Percentiles rank a stretch among this genome's conserved stretches.
phyloP scores from a whole-genome alignment of 1,284 basidiomycete species.

The Waitea zeae region DNA sequence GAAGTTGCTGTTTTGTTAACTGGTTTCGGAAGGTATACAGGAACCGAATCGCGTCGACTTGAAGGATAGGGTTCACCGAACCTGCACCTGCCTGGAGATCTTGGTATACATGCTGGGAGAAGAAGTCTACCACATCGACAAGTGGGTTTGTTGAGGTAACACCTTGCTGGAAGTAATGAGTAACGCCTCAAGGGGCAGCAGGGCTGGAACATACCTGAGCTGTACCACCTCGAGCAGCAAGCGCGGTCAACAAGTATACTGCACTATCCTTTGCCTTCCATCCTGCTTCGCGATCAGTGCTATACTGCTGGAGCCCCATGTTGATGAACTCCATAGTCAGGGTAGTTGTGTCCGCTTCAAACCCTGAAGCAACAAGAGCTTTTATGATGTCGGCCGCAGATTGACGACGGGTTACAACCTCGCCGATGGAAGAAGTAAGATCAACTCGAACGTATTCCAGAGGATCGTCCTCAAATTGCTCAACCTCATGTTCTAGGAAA shows the following conservation, averaged over 20 bases:
- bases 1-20: slow-evolving; percentile 86
- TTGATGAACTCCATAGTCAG: too few relatives aligned
- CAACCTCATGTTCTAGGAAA: slow-evolving; percentile 62
- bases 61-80: slow-evolving; percentile 75
- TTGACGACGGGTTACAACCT: slow-evolving; percentile 69
- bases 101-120: slow-evolving; percentile 79
- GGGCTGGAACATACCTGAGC: slow-evolving; percentile 32
- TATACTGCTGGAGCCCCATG: slow-evolving; percentile 56
- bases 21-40: slow-evolving; percentile 92
- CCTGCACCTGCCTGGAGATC: slow-evolving; percentile 82
- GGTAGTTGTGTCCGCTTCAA: slow-evolving; percentile 64
- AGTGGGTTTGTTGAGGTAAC: slow-evolving; percentile 88
- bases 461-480: slow-evolving; percentile 96
- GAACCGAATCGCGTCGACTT: slow-evolving; percentile 93
- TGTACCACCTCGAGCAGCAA: slow-evolving; percentile 81
- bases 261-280: slow-evolving; percentile 96
- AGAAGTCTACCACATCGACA: slow-evolving; percentile 91
- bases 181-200: too few relatives aligned
- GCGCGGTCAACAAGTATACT: slow-evolving; percentile 84
- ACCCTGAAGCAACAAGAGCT: slow-evolving; percentile 65
- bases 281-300: slow-evolving; percentile 40
- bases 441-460: slow-evolving; percentile 91
- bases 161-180: slow-evolving; percentile 64
- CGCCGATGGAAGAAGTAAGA: slow-evolving; percentile 42
- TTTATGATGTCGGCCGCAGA: slow-evolving; percentile 88